A percentile compares a stretch with the other conserved stretches of the same genome.
Conservation (phyloP, 768 basidiomycete species). For the Boletus edulis region DNA sequence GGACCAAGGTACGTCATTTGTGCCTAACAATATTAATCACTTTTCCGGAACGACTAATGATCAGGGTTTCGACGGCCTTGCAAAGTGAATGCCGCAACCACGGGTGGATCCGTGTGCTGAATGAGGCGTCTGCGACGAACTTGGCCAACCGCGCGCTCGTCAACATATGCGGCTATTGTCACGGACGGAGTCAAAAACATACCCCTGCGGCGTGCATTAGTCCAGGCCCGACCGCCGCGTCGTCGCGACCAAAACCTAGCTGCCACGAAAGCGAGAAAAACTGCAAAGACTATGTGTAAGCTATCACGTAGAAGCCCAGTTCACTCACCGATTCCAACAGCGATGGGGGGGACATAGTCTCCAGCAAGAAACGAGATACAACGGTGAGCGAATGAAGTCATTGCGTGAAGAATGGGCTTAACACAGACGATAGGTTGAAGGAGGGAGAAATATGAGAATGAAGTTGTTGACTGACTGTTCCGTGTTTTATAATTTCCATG, state of each 20-base stretch:
- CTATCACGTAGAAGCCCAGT: too few relatives aligned
- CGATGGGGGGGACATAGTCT: background rate
- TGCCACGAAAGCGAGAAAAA: background rate
- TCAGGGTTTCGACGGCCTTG: too few relatives aligned
- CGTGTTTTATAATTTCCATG: too few relatives aligned
- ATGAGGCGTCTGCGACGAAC: background rate
- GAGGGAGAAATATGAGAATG: too few relatives aligned
- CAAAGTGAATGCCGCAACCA: background rate
- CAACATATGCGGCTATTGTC: background rate
- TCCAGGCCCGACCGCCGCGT: too few relatives aligned
- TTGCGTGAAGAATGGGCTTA: background rate
- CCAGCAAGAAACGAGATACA: background rate
- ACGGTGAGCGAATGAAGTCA: background rate
- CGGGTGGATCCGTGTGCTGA: background rate
- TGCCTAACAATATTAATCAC: too few relatives aligned
- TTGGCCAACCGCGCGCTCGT: background rate
- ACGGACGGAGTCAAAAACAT: background rate
- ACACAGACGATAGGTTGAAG: background rate
- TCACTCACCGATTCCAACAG: slow-evolving; percentile 3
- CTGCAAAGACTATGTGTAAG: background rate
- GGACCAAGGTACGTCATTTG: too few relatives aligned
- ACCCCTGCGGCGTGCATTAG: background rate
- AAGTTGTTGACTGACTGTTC: too few relatives aligned
- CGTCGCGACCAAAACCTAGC: background rate
- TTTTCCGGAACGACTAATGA: too few relatives aligned